Percentiles rank a stretch among this genome's conserved stretches.
phyloP scores from a whole-genome alignment of 2,329 filamentous ascomycete genomes.

The Fusarium secorum region DNA sequence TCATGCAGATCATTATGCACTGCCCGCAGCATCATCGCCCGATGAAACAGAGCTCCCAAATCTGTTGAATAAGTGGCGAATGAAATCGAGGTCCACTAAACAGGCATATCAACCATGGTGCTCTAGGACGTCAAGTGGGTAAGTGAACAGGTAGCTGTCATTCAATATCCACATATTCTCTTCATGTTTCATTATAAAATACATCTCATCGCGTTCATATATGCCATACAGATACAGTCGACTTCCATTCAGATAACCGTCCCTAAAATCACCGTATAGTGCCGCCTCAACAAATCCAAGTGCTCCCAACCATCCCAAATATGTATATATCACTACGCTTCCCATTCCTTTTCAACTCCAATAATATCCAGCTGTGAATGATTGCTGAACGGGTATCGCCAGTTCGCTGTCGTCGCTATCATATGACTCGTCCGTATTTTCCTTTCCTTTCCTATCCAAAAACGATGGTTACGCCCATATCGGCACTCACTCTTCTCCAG shows the following conservation, averaged over 20 bases:
- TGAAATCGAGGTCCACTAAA: slow-evolving; percentile 22
- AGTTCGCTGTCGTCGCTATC: slow-evolving; percentile 15
- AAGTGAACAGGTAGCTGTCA: neutral
- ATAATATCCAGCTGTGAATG: slow-evolving; percentile 25
- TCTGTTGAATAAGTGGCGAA: slow-evolving; percentile 23
- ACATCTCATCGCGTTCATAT: neutral
- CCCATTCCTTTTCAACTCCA: slow-evolving; percentile 36
- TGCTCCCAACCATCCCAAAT: slow-evolving; percentile 13
- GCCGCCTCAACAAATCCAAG: slow-evolving; percentile 12
- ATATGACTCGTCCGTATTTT: slow-evolving; percentile 5
- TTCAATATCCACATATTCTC: neutral
- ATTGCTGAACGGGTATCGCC: slow-evolving; percentile 38
- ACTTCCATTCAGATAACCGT: neutral
- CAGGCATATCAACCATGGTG: slow-evolving; percentile 5
- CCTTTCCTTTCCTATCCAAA: slow-evolving; percentile 53
- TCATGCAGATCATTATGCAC: slow-evolving; percentile 40
- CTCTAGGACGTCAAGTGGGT: neutral
- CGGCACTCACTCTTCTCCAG: slow-evolving; percentile 65
- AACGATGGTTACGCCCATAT: slow-evolving; percentile 66
- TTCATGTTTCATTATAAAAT: neutral
- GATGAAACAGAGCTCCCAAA: slow-evolving; percentile 3
- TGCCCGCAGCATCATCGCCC: slow-evolving; percentile 4
- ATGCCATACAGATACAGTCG: neutral
- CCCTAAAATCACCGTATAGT: slow-evolving; percentile 6
- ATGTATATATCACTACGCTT: slow-evolving; percentile 18